Percentiles rank a stretch among this genome's conserved stretches.
These are phyloP conservation scores for Globisporangium viniferum DNA, from an alignment of 352 stramenopile genomes.

Conservation along the genomic window DNA sequence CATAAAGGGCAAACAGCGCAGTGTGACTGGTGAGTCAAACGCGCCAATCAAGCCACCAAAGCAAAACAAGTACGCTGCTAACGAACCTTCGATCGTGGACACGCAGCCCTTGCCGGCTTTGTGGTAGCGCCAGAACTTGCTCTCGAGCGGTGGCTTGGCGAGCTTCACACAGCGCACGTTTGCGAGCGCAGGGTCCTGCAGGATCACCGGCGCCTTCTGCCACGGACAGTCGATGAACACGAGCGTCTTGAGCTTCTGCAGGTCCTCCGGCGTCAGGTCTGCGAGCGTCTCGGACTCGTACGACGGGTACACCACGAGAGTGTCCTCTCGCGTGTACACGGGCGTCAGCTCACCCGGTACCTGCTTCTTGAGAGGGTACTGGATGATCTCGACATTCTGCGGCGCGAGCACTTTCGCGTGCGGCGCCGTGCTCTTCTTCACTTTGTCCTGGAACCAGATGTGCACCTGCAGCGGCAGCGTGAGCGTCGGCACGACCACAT, in stretches of 20 bases:
- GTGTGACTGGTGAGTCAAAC: background rate
- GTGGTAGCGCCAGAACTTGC: slow-evolving; percentile 89
- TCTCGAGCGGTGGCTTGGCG: slow-evolving; percentile 66
- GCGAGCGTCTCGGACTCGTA: slow-evolving; percentile 63
- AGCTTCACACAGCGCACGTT: slow-evolving; percentile 77
- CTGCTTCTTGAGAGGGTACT: slow-evolving; percentile 37
- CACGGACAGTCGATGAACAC: slow-evolving; percentile 88
- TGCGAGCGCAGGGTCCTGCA: slow-evolving; percentile 48
- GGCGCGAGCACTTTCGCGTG: slow-evolving; percentile 79
- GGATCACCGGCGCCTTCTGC: slow-evolving; percentile 82
- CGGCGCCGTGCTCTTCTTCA: slow-evolving; percentile 87
- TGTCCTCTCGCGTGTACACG: slow-evolving; percentile 56
- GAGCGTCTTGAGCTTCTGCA: slow-evolving; percentile 55
- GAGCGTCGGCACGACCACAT: slow-evolving; percentile 47
- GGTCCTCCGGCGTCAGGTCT: slow-evolving; percentile 52
- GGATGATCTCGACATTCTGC: slow-evolving; percentile 68
- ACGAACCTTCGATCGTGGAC: slow-evolving; percentile 88
- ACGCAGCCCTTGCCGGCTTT: slow-evolving; percentile 79
- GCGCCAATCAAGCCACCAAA: background rate
- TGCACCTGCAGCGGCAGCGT: slow-evolving; percentile 72
- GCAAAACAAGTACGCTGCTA: background rate
- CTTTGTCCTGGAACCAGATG: slow-evolving; percentile 87
- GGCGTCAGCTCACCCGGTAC: slow-evolving; percentile 11
- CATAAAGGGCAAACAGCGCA: background rate
- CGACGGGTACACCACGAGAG: slow-evolving; percentile 81